phyloP scores from a whole-genome alignment of 78 protist genomes.

The Dictyostelium citrinum region DNA sequence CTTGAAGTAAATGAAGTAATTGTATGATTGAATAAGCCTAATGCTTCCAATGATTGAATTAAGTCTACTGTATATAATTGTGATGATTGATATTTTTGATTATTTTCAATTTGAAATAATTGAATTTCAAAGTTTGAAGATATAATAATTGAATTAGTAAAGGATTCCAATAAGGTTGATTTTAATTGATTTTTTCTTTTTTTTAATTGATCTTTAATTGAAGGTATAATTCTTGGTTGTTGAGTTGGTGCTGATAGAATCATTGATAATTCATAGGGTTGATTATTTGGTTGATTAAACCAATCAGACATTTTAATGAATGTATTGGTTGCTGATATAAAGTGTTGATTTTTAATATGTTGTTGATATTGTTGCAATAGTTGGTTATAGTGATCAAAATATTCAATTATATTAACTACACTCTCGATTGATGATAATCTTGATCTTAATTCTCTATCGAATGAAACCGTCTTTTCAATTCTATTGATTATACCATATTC shows the following conservation, averaged over 20 bases:
- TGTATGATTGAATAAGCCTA: slow-evolving; percentile 14
- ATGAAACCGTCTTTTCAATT: background rate
- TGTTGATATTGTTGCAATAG: background rate
- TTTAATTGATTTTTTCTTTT: slow-evolving; percentile 52
- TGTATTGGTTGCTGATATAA: background rate
- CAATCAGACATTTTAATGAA: slow-evolving; percentile 7
- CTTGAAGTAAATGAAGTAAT: slow-evolving; percentile 13
- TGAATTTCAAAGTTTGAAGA: background rate
- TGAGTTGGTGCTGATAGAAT: background rate
- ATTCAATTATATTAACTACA: slow-evolving; percentile 11
- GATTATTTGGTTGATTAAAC: background rate
- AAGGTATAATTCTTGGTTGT: slow-evolving; percentile 47
- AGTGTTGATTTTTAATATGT: background rate
- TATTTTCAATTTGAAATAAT: background rate
- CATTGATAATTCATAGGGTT: background rate
- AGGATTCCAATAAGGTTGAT: slow-evolving; percentile 10
- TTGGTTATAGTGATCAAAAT: slow-evolving; percentile 4
- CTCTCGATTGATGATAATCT: slow-evolving; percentile 28
- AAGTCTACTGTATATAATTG: background rate
- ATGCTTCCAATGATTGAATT: slow-evolving; percentile 3
- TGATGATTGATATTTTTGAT: background rate
- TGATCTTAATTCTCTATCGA: slow-evolving; percentile 12
- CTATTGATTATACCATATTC: background rate
- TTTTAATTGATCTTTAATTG: slow-evolving; percentile 52
- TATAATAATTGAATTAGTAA: slow-evolving; percentile 31